These are phyloP conservation scores for Malus sieversii DNA, from an alignment of 306 rosid genomes.

Conservation along the genomic window DNA sequence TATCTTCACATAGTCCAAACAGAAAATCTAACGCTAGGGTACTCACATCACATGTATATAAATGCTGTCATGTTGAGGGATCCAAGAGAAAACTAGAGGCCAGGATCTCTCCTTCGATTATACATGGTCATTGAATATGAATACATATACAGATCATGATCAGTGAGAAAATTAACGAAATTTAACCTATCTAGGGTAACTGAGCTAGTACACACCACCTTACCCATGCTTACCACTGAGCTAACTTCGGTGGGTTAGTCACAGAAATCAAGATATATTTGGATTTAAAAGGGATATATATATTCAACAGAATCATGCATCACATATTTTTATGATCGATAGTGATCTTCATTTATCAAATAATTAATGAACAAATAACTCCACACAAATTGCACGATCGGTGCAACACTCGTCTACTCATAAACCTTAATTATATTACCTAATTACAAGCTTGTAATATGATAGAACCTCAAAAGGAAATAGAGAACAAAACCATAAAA, in stretches of 20 bases:
- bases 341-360: slow-evolving; percentile 36
- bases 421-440: slow-evolving; percentile 19
- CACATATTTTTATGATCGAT: not conserved
- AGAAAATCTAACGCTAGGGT: not conserved
- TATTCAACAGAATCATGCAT: slow-evolving; percentile 5
- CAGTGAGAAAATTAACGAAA: not conserved
- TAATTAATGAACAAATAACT: slow-evolving; percentile 44
- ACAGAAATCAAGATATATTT: not conserved
- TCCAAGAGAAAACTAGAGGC: not conserved
- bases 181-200: not conserved
- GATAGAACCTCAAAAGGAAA: not conserved
- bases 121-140: not conserved
- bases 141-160: not conserved
- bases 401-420: slow-evolving; percentile 30
- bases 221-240: too few relatives aligned
- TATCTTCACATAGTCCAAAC: not conserved
- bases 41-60: not conserved
- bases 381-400: slow-evolving; percentile 28
- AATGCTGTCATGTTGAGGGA: not conserved
- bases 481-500: not conserved
- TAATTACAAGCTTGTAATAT: slow-evolving; percentile 33
- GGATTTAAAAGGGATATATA: too few relatives aligned
- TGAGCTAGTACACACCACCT: not conserved
- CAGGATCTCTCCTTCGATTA: not conserved
- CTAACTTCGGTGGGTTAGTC: not conserved